Conservation (phyloP, 2,329 filamentous ascomycete species). For the Trichoderma citrinoviride region DNA sequence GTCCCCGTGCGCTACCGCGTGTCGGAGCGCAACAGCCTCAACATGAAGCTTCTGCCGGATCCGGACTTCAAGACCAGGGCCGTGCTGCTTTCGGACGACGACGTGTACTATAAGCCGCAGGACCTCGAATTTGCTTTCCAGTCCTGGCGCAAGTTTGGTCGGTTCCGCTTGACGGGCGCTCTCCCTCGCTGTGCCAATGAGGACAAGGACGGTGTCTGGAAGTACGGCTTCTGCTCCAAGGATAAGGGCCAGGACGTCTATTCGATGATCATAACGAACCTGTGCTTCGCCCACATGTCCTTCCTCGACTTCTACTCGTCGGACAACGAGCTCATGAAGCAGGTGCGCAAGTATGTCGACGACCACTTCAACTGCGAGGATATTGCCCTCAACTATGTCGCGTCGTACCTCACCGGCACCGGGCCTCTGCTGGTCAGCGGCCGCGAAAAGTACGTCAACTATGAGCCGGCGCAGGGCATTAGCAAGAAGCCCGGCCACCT, state of each 20-base stretch:
- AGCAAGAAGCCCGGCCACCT: constrained; percentile 36
- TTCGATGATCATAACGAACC: constrained; percentile 39
- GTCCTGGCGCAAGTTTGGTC: constrained; percentile 27
- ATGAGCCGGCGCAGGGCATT: constrained; percentile 34
- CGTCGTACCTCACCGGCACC: constrained; percentile 35
- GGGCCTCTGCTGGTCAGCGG: constrained; percentile 38
- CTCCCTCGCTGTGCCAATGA: constrained; percentile 37
- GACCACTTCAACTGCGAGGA: constrained; percentile 42
- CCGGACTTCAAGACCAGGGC: constrained; percentile 28
- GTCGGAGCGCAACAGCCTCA: constrained; percentile 29
- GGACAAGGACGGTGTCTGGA: constrained; percentile 30
- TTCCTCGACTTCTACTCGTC: constrained; percentile 42
- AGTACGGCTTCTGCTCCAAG: constrained; percentile 36
- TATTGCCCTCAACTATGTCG: constrained; percentile 40
- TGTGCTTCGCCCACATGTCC: constrained; percentile 39
- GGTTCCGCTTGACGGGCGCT: constrained; percentile 22
- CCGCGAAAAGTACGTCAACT: constrained; percentile 34
- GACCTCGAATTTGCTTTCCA: constrained; percentile 32
- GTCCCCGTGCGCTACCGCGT: constrained; percentile 30
- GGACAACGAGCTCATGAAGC: constrained; percentile 32
- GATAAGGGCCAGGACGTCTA: constrained; percentile 32
- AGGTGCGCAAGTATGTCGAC: constrained; percentile 39
- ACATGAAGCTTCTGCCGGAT: constrained; percentile 29
- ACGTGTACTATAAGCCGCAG: constrained; percentile 29
- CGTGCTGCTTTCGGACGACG: constrained; percentile 31